phyloP scores from a whole-genome alignment of 306 rosid species.

The Parietaria judaica region DNA sequence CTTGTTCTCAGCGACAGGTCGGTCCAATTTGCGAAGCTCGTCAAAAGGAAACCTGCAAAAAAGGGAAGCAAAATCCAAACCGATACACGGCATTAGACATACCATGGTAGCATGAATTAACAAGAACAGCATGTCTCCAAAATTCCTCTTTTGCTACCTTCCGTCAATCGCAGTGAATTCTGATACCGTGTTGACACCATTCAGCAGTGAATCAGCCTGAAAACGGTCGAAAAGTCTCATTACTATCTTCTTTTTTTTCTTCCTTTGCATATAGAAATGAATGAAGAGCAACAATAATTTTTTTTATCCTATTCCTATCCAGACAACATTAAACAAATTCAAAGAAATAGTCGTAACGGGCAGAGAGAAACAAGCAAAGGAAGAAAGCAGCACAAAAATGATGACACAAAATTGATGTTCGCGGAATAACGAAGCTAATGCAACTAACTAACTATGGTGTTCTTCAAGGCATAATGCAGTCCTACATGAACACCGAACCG shows the following conservation, averaged over 20 bases:
- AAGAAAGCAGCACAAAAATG: too few species aligned
- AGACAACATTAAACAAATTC: not conserved
- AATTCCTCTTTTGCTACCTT: constrained; percentile 29
- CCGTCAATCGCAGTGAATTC: constrained; percentile 30
- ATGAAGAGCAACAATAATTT: not conserved
- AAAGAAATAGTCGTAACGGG: not conserved
- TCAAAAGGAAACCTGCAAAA: constrained; percentile 55
- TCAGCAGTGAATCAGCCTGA: constrained; percentile 43
- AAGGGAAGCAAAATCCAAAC: constrained; percentile 13
- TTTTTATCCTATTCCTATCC: constrained; percentile 10
- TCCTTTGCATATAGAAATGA: too few species aligned
- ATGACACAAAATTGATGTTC: too few species aligned
- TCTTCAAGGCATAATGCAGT: too few species aligned
- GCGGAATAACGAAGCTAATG: too few species aligned
- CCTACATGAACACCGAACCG: too few species aligned
- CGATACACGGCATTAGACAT: not conserved
- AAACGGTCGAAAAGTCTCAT: not conserved
- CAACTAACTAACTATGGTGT: too few species aligned
- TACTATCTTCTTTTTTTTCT: too few species aligned
- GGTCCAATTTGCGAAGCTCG: constrained; percentile 28
- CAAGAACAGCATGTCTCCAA: not conserved
- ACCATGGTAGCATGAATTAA: not conserved
- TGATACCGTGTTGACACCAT: constrained; percentile 25
- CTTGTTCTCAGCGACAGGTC: constrained; percentile 40
- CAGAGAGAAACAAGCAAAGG: too few species aligned